phyloP scores from a whole-genome alignment of 2,329 filamentous ascomycete species.

The Stagonosporopsis vannaccii region DNA sequence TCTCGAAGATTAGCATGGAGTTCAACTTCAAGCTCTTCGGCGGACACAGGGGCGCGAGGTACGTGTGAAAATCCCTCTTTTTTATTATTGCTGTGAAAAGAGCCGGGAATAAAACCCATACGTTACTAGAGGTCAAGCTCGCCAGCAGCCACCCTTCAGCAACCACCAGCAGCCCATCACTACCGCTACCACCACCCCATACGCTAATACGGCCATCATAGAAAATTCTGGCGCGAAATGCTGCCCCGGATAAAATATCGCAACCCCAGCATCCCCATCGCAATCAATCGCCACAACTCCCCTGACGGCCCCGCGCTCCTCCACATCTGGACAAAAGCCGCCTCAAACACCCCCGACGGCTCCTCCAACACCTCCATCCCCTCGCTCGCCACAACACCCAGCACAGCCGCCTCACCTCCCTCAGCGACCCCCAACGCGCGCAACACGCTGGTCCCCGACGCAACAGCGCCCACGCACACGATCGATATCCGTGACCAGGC shows the following conservation, averaged over 20 bases:
- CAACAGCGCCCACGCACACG: slow-evolving; percentile 50
- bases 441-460: slow-evolving; percentile 38
- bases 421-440: slow-evolving; percentile 29
- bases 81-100: background rate
- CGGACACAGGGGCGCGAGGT: slow-evolving; percentile 79
- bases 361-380: slow-evolving; percentile 16
- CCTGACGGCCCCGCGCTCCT: slow-evolving; percentile 49
- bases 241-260: slow-evolving; percentile 91
- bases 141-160: background rate
- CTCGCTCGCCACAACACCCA: slow-evolving; percentile 26
- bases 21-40: slow-evolving; percentile 69
- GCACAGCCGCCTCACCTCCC: slow-evolving; percentile 21
- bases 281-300: slow-evolving; percentile 71
- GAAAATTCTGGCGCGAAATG: slow-evolving; percentile 86
- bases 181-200: background rate
- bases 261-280: slow-evolving; percentile 86
- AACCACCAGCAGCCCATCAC: too few relatives aligned
- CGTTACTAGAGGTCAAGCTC: background rate
- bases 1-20: slow-evolving; percentile 77
- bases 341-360: slow-evolving; percentile 16
- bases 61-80: slow-evolving; percentile 34
- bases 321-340: slow-evolving; percentile 40
- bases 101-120: background rate
- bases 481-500: slow-evolving; percentile 68
- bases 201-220: slow-evolving; percentile 46